Percentiles rank a stretch among this genome's conserved stretches.
Evolutionary conservation across 306 rosid genomes (phyloP).

Genomic region (Cucurbita maxima): DNA sequence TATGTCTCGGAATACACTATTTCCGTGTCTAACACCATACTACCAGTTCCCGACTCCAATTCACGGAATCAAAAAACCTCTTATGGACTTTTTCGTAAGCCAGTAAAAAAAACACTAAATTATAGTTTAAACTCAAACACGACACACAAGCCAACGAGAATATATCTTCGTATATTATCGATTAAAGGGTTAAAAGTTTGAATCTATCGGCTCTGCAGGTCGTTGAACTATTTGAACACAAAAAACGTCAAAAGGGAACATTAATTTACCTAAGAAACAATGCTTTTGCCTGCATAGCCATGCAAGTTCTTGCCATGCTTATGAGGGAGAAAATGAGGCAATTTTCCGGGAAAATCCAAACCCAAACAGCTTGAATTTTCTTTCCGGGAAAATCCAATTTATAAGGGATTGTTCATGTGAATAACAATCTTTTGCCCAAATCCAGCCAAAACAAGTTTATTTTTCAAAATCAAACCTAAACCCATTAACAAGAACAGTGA

Average conservation of each 20-base stretch:
- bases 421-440: conserved; percentile 1
- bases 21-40: too few species aligned
- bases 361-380: background rate
- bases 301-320: background rate
- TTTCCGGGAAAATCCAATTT: background rate
- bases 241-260: background rate
- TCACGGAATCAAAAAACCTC: too few species aligned
- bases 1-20: too few species aligned
- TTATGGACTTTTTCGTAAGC: too few species aligned
- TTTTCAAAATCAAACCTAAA: background rate
- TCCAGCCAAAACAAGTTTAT: background rate
- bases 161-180: too few species aligned
- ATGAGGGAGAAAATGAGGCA: background rate
- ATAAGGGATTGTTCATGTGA: background rate
- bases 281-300: background rate
- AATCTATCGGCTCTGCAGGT: too few species aligned
- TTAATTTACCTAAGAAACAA: background rate
- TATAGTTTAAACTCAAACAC: too few species aligned
- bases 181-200: too few species aligned
- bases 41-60: too few species aligned
- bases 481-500: background rate
- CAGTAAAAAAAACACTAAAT: too few species aligned
- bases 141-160: too few species aligned
- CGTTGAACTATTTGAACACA: too few species aligned
- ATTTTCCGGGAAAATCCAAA: background rate